Conservation (phyloP, 768 basidiomycete species). For the Cyathus striatus region DNA sequence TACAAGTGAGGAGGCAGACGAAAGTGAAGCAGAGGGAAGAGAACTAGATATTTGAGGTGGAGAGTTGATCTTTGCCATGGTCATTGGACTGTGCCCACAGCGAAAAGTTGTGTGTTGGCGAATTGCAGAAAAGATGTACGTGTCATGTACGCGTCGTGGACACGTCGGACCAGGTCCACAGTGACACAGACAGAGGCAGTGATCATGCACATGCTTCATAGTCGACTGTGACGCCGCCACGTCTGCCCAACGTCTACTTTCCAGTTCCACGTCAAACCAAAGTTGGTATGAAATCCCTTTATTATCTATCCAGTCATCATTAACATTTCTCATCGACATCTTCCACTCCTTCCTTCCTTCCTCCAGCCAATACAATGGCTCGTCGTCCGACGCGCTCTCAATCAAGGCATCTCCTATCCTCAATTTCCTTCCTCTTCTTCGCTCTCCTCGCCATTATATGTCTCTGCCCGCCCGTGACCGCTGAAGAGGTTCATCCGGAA, state of each 20-base stretch:
- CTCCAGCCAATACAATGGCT: conserved; percentile 3
- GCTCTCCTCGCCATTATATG: conserved; percentile 68
- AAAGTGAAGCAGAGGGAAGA: conserved; percentile 24
- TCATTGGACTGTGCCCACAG: too few relatives aligned
- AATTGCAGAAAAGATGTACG: too few relatives aligned
- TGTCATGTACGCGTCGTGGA: too few relatives aligned
- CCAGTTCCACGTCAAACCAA: too few relatives aligned
- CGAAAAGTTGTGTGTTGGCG: too few relatives aligned
- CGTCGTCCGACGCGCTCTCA: conserved; percentile 53
- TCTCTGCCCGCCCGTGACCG: conserved; percentile 57
- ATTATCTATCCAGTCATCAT: too few relatives aligned
- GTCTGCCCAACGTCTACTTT: too few relatives aligned
- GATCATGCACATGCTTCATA: too few relatives aligned
- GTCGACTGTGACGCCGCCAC: too few relatives aligned
- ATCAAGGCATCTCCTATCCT: conserved; percentile 50
- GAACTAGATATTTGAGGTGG: neutral
- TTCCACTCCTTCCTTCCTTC: conserved; percentile 30
- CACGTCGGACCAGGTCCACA: too few relatives aligned
- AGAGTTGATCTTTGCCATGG: neutral
- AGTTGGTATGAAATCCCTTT: too few relatives aligned
- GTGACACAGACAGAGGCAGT: too few relatives aligned
- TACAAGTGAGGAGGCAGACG: conserved; percentile 64
- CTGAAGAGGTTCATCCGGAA: conserved; percentile 66
- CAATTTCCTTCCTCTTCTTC: conserved; percentile 56
- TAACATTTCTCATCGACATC: conserved; percentile 12